Percentiles rank a stretch among this genome's conserved stretches.
phyloP scores from a whole-genome alignment of 2,329 filamentous ascomycete species.

The Aphanocladium album region DNA sequence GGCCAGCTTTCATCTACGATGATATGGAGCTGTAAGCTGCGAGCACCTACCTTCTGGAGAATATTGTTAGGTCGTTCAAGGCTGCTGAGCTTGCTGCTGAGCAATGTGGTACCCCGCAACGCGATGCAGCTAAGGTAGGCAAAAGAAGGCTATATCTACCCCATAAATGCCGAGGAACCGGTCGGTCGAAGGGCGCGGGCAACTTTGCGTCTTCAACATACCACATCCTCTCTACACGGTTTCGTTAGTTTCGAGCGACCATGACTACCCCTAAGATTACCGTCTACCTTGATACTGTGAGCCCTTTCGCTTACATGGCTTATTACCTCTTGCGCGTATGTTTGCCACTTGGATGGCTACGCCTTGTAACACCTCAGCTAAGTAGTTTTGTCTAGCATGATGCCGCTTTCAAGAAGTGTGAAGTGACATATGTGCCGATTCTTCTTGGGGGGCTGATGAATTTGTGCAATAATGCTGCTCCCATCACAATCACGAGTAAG shows the following conservation, averaged over 20 bases:
- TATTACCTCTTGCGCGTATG: slow-evolving; percentile 34
- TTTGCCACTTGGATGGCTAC: neutral
- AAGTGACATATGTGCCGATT: slow-evolving; percentile 32
- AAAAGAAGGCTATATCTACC: neutral
- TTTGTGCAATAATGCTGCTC: slow-evolving; percentile 31
- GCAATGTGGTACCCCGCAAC: neutral
- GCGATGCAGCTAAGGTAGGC: neutral
- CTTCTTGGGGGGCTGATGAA: slow-evolving; percentile 35
- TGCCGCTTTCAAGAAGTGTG: slow-evolving; percentile 24
- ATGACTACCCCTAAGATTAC: slow-evolving; percentile 26
- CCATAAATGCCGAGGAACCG: neutral
- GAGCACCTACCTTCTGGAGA: too few relatives aligned
- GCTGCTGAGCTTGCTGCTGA: neutral
- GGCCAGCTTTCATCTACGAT: too few relatives aligned
- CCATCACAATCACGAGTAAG: slow-evolving; percentile 33
- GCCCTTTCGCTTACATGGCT: slow-evolving; percentile 35
- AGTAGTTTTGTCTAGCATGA: slow-evolving; percentile 22
- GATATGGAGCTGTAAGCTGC: too few relatives aligned
- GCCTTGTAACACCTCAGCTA: neutral
- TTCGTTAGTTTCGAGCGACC: neutral
- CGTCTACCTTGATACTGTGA: slow-evolving; percentile 35
- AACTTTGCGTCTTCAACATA: neutral
- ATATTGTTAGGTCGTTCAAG: too few relatives aligned
- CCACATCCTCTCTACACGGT: neutral
- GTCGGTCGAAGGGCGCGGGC: neutral